Evolutionary conservation across 768 basidiomycete species (phyloP).

Genomic region (Porpolomopsis calyptriformis): DNA sequence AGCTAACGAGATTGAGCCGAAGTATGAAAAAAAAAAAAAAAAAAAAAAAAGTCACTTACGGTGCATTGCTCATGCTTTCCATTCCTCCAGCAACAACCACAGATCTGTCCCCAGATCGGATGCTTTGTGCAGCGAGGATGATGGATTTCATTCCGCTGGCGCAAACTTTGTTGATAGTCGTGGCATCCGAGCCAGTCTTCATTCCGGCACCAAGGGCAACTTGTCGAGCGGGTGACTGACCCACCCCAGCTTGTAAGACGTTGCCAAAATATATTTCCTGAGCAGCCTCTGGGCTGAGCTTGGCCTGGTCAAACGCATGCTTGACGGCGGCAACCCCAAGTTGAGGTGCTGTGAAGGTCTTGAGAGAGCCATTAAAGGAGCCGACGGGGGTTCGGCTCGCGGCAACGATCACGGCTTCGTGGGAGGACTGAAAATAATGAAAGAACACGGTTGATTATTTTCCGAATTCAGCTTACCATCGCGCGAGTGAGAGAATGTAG

Average conservation of each 20-base stretch:
- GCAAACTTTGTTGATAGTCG: constrained; percentile 99
- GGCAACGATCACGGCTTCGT: constrained; percentile 89
- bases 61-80: constrained; percentile 99
- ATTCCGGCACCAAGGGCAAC: constrained; percentile 89
- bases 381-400: constrained; percentile 92
- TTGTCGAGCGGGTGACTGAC: constrained; percentile 96
- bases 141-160: constrained; percentile 95
- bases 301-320: constrained; percentile 73
- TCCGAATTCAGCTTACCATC: constrained; percentile 33
- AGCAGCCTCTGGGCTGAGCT: constrained; percentile 69
- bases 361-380: constrained; percentile 83
- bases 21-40: constrained; percentile 6
- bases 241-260: constrained; percentile 94
- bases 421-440: constrained; percentile 25
- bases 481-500: constrained; percentile 32
- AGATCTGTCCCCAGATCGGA: constrained; percentile 74
- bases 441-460: background rate
- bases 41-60: constrained; percentile 47
- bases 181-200: constrained; percentile 79
- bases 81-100: constrained; percentile 93
- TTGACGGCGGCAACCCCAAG: constrained; percentile 85
- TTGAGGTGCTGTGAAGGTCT: constrained; percentile 81
- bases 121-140: constrained; percentile 86
- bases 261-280: constrained; percentile 98
- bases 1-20: constrained; percentile 32